Evolutionary conservation across 176 grass and related monocot genomes (phyloP).

Genomic region (Carex parvula): DNA sequence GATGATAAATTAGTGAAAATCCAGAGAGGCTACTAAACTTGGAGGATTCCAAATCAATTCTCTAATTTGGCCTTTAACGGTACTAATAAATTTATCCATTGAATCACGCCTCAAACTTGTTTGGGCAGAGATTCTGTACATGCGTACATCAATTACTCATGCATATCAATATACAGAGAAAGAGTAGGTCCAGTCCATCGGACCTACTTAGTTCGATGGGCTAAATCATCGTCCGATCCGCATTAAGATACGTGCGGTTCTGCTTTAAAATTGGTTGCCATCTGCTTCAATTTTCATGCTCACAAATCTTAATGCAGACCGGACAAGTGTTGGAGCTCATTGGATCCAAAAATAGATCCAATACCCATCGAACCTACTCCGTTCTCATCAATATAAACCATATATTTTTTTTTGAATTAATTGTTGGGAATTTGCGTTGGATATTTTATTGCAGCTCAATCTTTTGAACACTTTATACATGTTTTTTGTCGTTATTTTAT

Average conservation of each 20-base stretch:
- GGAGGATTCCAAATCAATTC: neutral
- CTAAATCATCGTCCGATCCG: too few species aligned
- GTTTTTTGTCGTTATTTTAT: neutral
- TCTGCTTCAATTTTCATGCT: too few species aligned
- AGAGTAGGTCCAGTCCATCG: too few species aligned
- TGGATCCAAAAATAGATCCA: too few species aligned
- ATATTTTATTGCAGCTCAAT: neutral
- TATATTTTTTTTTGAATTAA: neutral
- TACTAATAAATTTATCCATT: too few species aligned
- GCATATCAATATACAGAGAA: neutral
- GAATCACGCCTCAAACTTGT: neutral
- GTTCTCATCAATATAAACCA: neutral
- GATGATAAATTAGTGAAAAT: conserved; percentile 15
- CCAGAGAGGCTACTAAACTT: conserved; percentile 20
- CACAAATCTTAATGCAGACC: too few species aligned
- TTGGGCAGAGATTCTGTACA: neutral
- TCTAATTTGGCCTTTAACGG: neutral
- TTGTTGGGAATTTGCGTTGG: neutral
- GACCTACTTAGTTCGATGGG: too few species aligned
- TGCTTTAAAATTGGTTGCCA: too few species aligned
- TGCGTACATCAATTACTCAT: neutral
- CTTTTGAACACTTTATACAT: neutral
- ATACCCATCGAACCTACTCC: too few species aligned
- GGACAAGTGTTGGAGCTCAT: too few species aligned
- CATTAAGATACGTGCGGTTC: too few species aligned